Evolutionary conservation across 2,329 filamentous ascomycete genomes (phyloP).

Genomic region (Curvularia sp.): DNA sequence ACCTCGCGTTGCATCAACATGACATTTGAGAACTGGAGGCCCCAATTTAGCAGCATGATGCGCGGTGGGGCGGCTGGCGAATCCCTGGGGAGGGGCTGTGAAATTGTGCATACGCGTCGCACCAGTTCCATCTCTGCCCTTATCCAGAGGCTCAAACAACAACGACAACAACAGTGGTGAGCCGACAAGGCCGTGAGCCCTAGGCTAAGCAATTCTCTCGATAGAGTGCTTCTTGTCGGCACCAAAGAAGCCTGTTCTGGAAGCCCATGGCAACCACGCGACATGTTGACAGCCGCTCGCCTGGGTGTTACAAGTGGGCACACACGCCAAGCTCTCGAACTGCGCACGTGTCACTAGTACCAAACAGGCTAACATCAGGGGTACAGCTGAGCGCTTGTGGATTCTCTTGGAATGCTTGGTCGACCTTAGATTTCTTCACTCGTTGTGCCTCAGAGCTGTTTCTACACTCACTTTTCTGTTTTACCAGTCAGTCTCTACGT

Average conservation of each 20-base stretch:
- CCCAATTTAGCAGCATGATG: constrained; percentile 28
- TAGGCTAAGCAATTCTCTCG: neutral
- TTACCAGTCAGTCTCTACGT: constrained; percentile 43
- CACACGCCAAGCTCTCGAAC: constrained; percentile 4
- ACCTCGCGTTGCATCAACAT: constrained; percentile 12
- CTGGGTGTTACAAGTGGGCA: neutral
- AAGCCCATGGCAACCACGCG: neutral
- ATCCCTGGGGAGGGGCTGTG: constrained; percentile 20
- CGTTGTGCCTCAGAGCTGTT: constrained; percentile 45
- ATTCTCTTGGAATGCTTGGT: constrained; percentile 39
- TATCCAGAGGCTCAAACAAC: neutral
- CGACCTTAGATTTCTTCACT: constrained; percentile 40
- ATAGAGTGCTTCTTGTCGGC: neutral
- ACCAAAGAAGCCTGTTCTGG: neutral
- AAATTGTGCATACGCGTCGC: constrained; percentile 31
- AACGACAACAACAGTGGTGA: neutral
- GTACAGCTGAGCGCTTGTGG: constrained; percentile 28
- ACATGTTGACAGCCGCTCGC: constrained; percentile 1
- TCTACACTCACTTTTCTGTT: constrained; percentile 39
- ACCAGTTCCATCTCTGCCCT: constrained; percentile 1
- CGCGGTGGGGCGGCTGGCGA: constrained; percentile 23
- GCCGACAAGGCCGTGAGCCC: neutral
- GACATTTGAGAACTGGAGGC: constrained; percentile 16
- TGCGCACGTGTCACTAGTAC: constrained; percentile 18
- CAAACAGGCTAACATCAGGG: constrained; percentile 41